These are phyloP conservation scores for Penicillium alfredii DNA, from an alignment of 495 filamentous ascomycete genomes.

Conservation along the genomic window DNA sequence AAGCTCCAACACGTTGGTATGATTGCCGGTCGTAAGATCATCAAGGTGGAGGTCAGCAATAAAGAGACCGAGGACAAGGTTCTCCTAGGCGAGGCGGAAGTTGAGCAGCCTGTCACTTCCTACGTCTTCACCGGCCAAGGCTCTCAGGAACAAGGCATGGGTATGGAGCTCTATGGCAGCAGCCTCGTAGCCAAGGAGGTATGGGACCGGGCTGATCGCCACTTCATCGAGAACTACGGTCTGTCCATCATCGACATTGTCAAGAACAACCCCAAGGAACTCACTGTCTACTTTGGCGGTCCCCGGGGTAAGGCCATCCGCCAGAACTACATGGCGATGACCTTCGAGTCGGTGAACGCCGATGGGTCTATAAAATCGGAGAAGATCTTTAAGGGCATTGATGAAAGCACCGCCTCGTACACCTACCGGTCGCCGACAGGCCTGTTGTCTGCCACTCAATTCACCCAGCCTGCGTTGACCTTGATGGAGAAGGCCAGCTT, in stretches of 20 bases:
- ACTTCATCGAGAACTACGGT: constrained; percentile 98
- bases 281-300: constrained; percentile 97
- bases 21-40: constrained; percentile 96
- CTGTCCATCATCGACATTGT: constrained; percentile 98
- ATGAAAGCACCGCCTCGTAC: constrained; percentile 86
- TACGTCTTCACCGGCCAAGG: constrained; percentile 99
- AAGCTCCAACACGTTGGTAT: constrained; percentile 95
- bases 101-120: constrained; percentile 94
- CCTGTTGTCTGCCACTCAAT: constrained; percentile 94
- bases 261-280: constrained; percentile 98
- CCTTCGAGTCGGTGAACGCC: constrained; percentile 88
- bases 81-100: constrained; percentile 88
- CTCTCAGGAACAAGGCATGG: constrained; percentile 98
- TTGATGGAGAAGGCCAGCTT: constrained; percentile 99
- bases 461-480: constrained; percentile 94
- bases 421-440: constrained; percentile 95
- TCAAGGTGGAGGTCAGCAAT: constrained; percentile 94
- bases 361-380: constrained; percentile 94
- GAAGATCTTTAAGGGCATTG: constrained; percentile 97
- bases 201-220: constrained; percentile 95
- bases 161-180: constrained; percentile 95
- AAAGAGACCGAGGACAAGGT: constrained; percentile 94
- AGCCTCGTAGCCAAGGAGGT: constrained; percentile 93
- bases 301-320: constrained; percentile 95
- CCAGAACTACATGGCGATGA: constrained; percentile 99